phyloP scores from a whole-genome alignment of 108 stramenopile species.

The Discostella pseudostelligera region DNA sequence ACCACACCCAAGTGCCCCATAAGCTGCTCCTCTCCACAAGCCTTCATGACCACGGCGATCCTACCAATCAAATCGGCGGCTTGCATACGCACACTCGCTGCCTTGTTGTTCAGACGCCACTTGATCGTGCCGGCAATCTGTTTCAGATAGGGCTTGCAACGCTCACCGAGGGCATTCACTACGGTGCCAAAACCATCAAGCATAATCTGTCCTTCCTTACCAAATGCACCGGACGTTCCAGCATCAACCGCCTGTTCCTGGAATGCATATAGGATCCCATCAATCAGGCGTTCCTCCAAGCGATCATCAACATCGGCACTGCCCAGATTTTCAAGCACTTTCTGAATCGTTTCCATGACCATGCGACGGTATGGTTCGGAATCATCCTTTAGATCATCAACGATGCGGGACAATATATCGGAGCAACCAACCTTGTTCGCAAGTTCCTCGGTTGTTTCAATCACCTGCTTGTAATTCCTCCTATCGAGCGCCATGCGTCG shows the following conservation, averaged over 20 bases:
- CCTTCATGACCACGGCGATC: slow-evolving; percentile 97
- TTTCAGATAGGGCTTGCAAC: slow-evolving; percentile 97
- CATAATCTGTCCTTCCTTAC: slow-evolving; percentile 87
- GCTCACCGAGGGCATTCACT: slow-evolving; percentile 92
- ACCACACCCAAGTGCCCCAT: slow-evolving; percentile 99
- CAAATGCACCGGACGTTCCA: slow-evolving; percentile 55
- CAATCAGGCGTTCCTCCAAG: slow-evolving; percentile 97
- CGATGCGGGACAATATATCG: slow-evolving; percentile 92
- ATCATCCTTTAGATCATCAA: slow-evolving; percentile 99
- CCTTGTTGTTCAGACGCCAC: slow-evolving; percentile 98
- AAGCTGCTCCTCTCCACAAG: slow-evolving; percentile 96
- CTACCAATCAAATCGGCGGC: slow-evolving; percentile 97
- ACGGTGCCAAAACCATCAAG: slow-evolving; percentile 97
- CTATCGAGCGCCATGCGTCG: slow-evolving; percentile 98
- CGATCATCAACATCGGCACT: slow-evolving; percentile 93
- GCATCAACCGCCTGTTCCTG: slow-evolving; percentile 97
- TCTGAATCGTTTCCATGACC: slow-evolving; percentile 98
- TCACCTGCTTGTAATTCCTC: slow-evolving; percentile 96
- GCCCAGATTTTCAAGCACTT: slow-evolving; percentile 93
- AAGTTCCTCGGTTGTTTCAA: slow-evolving; percentile 97
- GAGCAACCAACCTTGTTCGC: slow-evolving; percentile 98
- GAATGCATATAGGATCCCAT: slow-evolving; percentile 98
- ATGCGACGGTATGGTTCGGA: slow-evolving; percentile 98
- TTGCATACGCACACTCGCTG: slow-evolving; percentile 97
- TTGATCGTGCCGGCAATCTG: slow-evolving; percentile 98